These are phyloP conservation scores for Arachnomyces sp. DNA, from an alignment of 2,329 filamentous ascomycete genomes.

Conservation along the genomic window DNA sequence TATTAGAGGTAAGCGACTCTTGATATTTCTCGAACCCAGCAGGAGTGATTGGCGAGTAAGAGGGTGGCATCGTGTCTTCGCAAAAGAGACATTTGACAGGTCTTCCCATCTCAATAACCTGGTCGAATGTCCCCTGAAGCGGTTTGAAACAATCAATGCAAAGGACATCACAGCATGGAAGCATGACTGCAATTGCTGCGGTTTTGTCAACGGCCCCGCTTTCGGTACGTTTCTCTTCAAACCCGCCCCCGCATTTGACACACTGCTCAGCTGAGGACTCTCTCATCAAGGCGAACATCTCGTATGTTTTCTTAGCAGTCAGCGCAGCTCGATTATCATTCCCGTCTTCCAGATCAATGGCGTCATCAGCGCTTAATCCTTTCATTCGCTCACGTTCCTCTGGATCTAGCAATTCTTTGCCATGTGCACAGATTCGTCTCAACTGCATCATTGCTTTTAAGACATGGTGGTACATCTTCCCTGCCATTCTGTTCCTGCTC, in stretches of 20 bases:
- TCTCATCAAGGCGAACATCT: conserved; percentile 75
- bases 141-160: conserved; percentile 64
- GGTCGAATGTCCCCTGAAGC: conserved; percentile 49
- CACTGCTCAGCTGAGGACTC: conserved; percentile 74
- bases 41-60: conserved; percentile 62
- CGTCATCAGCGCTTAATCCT: conserved; percentile 73
- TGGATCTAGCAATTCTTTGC: conserved; percentile 79
- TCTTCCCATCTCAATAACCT: conserved; percentile 31
- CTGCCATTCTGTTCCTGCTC: conserved; percentile 62
- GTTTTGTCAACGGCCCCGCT: conserved; percentile 46
- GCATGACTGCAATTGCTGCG: conserved; percentile 61
- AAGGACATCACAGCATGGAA: conserved; percentile 78
- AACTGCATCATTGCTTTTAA: conserved; percentile 84
- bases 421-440: conserved; percentile 85
- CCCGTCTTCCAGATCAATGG: conserved; percentile 82
- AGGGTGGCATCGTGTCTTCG: conserved; percentile 53
- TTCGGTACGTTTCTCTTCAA: conserved; percentile 48
- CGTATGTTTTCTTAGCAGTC: conserved; percentile 67
- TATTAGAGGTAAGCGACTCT: conserved; percentile 51
- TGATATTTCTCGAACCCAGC: conserved; percentile 44
- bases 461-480: conserved; percentile 88
- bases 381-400: conserved; percentile 74
- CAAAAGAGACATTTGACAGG: conserved; percentile 60
- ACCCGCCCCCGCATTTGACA: conserved; percentile 58
- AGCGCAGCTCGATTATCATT: conserved; percentile 54